Percentiles rank a stretch among this genome's conserved stretches.
Evolutionary conservation across 257 asterid species (phyloP).

Genomic region (Rubia yunnanensis): DNA sequence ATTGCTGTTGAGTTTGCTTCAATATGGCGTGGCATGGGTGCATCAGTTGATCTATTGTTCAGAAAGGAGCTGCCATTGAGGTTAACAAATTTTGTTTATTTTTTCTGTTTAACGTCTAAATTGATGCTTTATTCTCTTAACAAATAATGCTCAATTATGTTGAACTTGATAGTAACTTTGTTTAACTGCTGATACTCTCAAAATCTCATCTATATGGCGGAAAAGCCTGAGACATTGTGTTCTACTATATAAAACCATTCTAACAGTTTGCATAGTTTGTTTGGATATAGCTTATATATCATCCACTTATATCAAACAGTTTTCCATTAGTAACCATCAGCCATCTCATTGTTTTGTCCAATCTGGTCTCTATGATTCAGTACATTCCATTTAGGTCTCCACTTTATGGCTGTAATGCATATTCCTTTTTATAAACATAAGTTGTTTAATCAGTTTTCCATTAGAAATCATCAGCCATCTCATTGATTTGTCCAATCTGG

Average conservation of each 20-base stretch:
- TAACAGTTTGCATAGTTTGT: not conserved
- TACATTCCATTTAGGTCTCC: not conserved
- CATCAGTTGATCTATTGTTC: conserved; percentile 67
- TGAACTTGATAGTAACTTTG: not conserved
- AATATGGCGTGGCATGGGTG: conserved; percentile 99
- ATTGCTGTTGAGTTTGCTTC: conserved; percentile 99
- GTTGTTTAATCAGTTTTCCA: not conserved
- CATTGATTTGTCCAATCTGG: not conserved
- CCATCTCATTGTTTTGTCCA: not conserved
- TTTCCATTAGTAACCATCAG: not conserved
- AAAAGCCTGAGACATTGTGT: not conserved
- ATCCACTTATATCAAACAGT: no score
- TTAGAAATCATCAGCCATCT: not conserved
- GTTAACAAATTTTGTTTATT: conserved; percentile 23
- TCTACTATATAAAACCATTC: not conserved
- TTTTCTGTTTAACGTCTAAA: not conserved
- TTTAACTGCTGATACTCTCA: not conserved
- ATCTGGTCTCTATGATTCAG: not conserved
- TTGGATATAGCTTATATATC: not conserved
- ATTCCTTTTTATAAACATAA: not conserved
- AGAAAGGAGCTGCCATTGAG: conserved; percentile 96
- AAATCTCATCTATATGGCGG: not conserved
- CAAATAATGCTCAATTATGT: not conserved
- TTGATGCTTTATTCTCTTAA: not conserved
- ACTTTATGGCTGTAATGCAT: not conserved